Percentiles rank a stretch among this genome's conserved stretches.
These are phyloP conservation scores for Cornus kousa DNA, from an alignment of 148 eudicot genomes.

Conservation along the genomic window DNA sequence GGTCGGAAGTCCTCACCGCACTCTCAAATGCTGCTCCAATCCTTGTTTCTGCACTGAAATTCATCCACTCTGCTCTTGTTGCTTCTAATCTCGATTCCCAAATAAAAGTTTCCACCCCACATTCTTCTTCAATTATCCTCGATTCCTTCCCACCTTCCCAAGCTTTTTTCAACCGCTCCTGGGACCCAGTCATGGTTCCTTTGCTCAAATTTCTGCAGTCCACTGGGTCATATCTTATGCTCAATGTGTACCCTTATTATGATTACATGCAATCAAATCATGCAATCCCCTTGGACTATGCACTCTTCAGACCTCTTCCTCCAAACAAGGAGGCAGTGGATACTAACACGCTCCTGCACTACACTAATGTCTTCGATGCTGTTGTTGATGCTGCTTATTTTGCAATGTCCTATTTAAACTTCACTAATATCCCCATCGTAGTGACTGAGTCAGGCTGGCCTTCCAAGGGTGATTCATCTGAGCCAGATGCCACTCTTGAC, in stretches of 20 bases:
- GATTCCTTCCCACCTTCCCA: conserved; percentile 96
- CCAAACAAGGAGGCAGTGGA: conserved; percentile 95
- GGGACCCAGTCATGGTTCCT: conserved; percentile 82
- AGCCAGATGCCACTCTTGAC: conserved; percentile 77
- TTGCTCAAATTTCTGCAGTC: conserved; percentile 74
- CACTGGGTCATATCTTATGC: conserved; percentile 75
- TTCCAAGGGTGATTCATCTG: conserved; percentile 74
- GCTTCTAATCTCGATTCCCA: conserved; percentile 69
- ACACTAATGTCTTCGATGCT: conserved; percentile 92
- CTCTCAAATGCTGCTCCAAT: conserved; percentile 86
- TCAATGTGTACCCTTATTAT: conserved; percentile 85
- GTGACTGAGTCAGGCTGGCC: conserved; percentile 99
- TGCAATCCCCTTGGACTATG: conserved; percentile 78
- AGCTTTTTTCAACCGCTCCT: conserved; percentile 86
- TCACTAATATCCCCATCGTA: conserved; percentile 73
- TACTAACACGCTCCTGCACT: conserved; percentile 85
- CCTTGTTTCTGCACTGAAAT: conserved; percentile 69
- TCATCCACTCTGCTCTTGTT: conserved; percentile 74
- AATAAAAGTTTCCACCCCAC: conserved; percentile 89
- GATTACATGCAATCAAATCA: conserved; percentile 75
- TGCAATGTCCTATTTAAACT: conserved; percentile 73
- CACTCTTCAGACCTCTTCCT: conserved; percentile 83
- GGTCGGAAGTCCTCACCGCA: conserved; percentile 85
- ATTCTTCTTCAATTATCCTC: conserved; percentile 72
- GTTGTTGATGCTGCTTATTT: conserved; percentile 86